These are phyloP conservation scores for Pleurotus ostreatus DNA, from an alignment of 768 basidiomycete species.

Conservation along the genomic window DNA sequence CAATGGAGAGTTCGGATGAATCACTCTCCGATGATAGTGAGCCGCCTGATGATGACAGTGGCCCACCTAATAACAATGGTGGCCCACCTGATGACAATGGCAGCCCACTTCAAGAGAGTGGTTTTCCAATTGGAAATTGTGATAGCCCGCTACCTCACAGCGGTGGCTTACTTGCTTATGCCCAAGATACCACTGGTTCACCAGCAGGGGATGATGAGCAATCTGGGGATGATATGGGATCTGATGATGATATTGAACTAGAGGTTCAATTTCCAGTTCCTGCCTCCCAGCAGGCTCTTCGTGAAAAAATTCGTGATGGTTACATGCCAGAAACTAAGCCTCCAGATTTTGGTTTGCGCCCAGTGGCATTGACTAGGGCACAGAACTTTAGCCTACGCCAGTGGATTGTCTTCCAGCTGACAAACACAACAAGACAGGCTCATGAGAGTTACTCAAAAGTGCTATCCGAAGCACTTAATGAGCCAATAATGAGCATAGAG, in stretches of 20 bases:
- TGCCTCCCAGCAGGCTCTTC: background rate
- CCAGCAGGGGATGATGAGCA: background rate
- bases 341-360: background rate
- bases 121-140: too few species aligned
- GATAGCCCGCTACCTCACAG: too few species aligned
- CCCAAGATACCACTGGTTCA: too few species aligned
- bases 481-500: conserved; percentile 17
- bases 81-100: too few species aligned
- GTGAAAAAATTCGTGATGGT: background rate
- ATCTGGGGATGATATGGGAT: background rate
- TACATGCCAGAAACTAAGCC: background rate
- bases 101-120: too few species aligned
- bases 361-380: conserved; percentile 5
- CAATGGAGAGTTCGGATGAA: too few species aligned
- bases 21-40: too few species aligned
- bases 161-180: too few species aligned
- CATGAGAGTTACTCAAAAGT: conserved; percentile 10
- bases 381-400: conserved; percentile 13
- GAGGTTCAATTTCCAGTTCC: background rate
- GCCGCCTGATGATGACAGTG: too few species aligned
- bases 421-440: conserved; percentile 15
- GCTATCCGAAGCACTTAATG: conserved; percentile 15
- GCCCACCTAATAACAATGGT: too few species aligned
- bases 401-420: conserved; percentile 17
- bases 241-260: background rate